phyloP scores from a whole-genome alignment of 2,329 filamentous ascomycete species.

The Nigrospora sphaerica region DNA sequence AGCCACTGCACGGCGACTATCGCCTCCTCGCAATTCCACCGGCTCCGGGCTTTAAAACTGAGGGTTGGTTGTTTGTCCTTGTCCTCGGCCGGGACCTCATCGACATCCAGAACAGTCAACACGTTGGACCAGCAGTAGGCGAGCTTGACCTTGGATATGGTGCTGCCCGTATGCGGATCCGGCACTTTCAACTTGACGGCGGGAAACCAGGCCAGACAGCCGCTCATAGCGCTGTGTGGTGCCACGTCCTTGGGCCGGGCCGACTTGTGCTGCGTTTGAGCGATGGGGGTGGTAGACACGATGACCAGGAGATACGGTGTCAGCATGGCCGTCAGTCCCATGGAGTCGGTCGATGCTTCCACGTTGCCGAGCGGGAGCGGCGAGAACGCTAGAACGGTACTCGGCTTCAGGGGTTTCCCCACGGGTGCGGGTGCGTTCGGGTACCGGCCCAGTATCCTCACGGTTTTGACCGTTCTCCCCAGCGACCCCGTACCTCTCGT shows the following conservation, averaged over 20 bases:
- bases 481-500: conserved; percentile 84
- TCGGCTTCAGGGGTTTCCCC: conserved; percentile 74
- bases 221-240: conserved; percentile 86
- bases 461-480: conserved; percentile 80
- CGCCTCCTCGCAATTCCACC: conserved; percentile 90
- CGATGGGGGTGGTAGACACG: conserved; percentile 92
- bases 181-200: conserved; percentile 83
- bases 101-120: conserved; percentile 85
- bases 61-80: conserved; percentile 73
- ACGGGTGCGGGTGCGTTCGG: conserved; percentile 58
- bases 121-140: conserved; percentile 99
- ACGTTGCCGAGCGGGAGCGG: conserved; percentile 90
- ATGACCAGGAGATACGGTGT: conserved; percentile 94
- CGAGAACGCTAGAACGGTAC: conserved; percentile 87
- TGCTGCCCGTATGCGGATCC: conserved; percentile 58
- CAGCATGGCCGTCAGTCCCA: conserved; percentile 90
- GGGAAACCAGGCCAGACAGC: conserved; percentile 94
- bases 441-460: conserved; percentile 85
- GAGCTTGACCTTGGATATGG: conserved; percentile 74
- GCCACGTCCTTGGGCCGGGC: conserved; percentile 84
- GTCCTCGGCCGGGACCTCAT: conserved; percentile 61
- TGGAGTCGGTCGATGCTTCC: conserved; percentile 75
- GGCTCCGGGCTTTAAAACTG: conserved; percentile 72
- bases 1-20: conserved; percentile 97
- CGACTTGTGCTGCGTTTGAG: conserved; percentile 93